These are phyloP conservation scores for Eucalyptus shirleyi DNA, from an alignment of 345 rosid species.

Conservation along the genomic window DNA sequence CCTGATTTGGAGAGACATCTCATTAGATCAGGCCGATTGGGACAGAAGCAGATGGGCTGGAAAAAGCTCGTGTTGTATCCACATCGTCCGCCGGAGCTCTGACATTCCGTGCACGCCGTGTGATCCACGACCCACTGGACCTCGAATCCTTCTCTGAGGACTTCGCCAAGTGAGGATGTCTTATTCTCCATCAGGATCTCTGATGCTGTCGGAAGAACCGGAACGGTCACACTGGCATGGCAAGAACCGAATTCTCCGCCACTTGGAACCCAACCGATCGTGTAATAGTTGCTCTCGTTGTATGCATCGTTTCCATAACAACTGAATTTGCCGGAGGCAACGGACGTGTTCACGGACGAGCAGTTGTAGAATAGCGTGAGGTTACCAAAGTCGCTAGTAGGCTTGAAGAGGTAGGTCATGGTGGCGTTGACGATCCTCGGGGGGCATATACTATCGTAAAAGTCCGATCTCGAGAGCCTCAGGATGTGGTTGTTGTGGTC, in stretches of 20 bases:
- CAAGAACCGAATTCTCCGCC: background rate
- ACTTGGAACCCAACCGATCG: background rate
- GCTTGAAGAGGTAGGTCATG: background rate
- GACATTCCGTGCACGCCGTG: background rate
- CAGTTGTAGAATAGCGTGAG: background rate
- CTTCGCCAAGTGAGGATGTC: background rate
- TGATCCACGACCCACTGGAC: background rate
- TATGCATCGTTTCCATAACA: background rate
- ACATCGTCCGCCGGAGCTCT: background rate
- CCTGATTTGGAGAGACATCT: background rate
- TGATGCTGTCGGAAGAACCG: background rate
- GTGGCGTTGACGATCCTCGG: background rate
- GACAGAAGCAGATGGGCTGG: background rate
- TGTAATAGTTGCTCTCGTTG: background rate
- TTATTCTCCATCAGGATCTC: background rate
- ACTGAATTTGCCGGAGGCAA: background rate
- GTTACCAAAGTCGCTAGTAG: background rate
- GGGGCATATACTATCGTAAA: background rate
- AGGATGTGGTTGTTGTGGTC: background rate
- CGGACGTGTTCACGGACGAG: background rate
- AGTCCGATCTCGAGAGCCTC: background rate
- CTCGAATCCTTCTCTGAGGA: background rate
- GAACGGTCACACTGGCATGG: background rate
- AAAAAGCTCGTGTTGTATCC: background rate
- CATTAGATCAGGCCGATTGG: background rate